Evolutionary conservation across 1,284 basidiomycete species (phyloP).

Genomic region (Malassezia vespertilionis): DNA sequence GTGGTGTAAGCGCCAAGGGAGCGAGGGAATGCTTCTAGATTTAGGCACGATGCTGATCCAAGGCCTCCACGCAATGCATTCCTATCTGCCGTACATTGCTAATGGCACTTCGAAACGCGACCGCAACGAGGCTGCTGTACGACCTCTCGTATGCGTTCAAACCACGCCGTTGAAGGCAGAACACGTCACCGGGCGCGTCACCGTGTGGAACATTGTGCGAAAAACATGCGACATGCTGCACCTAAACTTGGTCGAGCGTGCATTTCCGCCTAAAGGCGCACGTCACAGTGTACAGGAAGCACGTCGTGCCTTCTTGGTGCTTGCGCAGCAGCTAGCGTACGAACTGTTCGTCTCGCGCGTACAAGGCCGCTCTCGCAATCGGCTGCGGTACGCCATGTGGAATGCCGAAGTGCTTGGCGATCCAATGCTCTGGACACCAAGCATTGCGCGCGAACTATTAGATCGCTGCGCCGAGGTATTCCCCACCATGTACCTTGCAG

Average conservation of each 20-base stretch:
- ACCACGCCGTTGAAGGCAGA: neutral
- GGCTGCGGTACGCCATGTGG: constrained; percentile 7
- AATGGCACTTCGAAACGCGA: neutral
- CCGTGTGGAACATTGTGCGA: constrained; percentile 17
- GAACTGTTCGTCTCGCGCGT: constrained; percentile 12
- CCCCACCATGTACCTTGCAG: neutral
- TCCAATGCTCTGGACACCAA: constrained; percentile 8
- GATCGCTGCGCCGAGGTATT: neutral
- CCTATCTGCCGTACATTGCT: constrained; percentile 5
- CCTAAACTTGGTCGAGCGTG: constrained; percentile 7
- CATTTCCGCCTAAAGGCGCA: too few relatives aligned
- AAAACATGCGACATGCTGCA: constrained; percentile 12
- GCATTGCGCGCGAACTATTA: constrained; percentile 10
- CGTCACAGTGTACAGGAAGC: neutral
- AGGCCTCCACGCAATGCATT: neutral
- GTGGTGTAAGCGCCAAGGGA: neutral
- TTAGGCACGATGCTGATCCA: constrained; percentile 6
- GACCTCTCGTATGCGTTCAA: too few relatives aligned
- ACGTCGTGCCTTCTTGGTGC: constrained; percentile 1
- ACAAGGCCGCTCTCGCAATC: constrained; percentile 10
- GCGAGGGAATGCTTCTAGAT: neutral
- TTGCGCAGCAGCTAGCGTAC: constrained; percentile 16
- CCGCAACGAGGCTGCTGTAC: too few relatives aligned
- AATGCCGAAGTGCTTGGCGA: neutral
- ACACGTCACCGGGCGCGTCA: constrained; percentile 7